Evolutionary conservation across 306 rosid genomes (phyloP).

Genomic region (Acacia acuminata): DNA sequence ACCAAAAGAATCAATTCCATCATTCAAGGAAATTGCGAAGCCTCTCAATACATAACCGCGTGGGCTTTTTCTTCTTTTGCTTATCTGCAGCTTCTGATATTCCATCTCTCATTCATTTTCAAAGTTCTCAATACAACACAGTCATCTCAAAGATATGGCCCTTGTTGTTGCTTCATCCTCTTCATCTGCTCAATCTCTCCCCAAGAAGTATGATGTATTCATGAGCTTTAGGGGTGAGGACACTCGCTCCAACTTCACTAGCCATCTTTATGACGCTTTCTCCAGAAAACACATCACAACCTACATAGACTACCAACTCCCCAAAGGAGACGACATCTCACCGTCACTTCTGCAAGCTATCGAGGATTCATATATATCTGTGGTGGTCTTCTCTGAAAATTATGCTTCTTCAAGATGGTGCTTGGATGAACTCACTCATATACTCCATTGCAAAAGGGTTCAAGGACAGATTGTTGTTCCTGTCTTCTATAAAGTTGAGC

Average conservation of each 20-base stretch:
- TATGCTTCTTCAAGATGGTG: conserved; percentile 1
- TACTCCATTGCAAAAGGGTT: background rate
- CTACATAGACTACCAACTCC: background rate
- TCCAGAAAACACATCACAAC: background rate
- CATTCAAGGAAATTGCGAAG: too few species aligned
- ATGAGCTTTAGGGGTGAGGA: background rate
- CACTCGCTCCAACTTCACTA: background rate
- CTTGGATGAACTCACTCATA: background rate
- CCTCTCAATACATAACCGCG: too few species aligned
- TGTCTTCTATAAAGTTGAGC: background rate
- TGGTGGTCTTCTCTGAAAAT: background rate
- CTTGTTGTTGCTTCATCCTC: background rate
- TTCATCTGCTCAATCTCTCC: background rate
- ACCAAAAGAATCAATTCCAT: too few species aligned
- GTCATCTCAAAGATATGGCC: background rate
- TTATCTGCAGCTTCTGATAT: too few species aligned
- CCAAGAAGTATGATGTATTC: background rate
- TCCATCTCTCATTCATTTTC: too few species aligned
- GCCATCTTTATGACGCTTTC: background rate
- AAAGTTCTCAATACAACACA: background rate
- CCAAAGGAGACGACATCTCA: background rate
- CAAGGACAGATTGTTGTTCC: background rate
- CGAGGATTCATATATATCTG: background rate
- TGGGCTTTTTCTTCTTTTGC: too few species aligned
- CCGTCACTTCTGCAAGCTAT: background rate